Conservation (phyloP, 352 stramenopile species). For the Phytopythium chamaehyphon region DNA sequence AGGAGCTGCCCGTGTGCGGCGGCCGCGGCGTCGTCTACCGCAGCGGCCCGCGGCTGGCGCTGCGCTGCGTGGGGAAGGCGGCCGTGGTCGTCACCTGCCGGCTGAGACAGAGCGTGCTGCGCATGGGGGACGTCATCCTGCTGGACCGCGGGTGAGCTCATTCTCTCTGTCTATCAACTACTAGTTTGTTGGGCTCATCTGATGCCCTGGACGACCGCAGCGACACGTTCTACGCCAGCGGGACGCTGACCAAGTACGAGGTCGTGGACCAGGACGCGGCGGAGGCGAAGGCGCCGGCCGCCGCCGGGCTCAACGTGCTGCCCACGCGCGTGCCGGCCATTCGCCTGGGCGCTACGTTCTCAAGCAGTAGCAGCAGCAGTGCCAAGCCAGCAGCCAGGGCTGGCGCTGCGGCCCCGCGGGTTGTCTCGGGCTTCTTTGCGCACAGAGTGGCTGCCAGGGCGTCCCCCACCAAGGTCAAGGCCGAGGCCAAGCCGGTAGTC, state of each 20-base stretch:
- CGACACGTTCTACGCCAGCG: conserved; percentile 80
- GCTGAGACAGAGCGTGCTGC: conserved; percentile 71
- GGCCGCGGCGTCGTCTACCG: conserved; percentile 67
- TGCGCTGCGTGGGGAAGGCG: conserved; percentile 76
- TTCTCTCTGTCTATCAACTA: background rate
- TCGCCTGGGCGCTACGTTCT: conserved; percentile 12
- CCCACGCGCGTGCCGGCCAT: conserved; percentile 25
- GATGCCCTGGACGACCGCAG: conserved; percentile 13
- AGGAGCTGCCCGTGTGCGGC: conserved; percentile 58
- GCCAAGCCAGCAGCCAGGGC: background rate
- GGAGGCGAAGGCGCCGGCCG: conserved; percentile 13
- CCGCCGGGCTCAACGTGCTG: conserved; percentile 28
- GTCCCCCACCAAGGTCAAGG: conserved; percentile 6
- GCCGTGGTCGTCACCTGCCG: conserved; percentile 70
- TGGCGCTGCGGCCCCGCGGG: background rate
- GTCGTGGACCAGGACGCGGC: conserved; percentile 48
- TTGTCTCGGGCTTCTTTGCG: conserved; percentile 42
- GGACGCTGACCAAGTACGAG: conserved; percentile 82
- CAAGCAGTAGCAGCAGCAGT: background rate
- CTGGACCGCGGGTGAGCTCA: conserved; percentile 39
- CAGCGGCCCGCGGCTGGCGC: conserved; percentile 56
- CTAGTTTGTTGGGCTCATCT: too few species aligned
- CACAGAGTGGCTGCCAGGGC: background rate
- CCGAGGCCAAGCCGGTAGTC: conserved; percentile 5
- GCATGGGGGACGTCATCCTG: conserved; percentile 67